phyloP scores from a whole-genome alignment of 352 stramenopile genomes.

The Peronosclerospora sorghi region DNA sequence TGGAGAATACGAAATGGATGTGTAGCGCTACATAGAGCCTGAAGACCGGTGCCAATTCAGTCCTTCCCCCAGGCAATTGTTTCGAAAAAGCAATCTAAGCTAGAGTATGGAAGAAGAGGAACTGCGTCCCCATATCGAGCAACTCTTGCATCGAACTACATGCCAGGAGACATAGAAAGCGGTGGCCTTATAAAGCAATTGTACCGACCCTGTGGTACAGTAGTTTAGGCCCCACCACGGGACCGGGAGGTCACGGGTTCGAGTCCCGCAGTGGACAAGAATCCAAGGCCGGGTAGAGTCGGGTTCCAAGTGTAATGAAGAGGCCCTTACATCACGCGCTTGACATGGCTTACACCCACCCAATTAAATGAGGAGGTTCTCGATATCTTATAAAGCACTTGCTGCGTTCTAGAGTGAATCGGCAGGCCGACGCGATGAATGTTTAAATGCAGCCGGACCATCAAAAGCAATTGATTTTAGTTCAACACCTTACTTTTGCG shows the following conservation, averaged over 20 bases:
- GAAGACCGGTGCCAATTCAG: conserved; percentile 56
- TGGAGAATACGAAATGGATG: conserved; percentile 1
- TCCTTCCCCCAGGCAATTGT: conserved; percentile 44
- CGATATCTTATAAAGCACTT: no score
- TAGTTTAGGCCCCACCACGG: no score
- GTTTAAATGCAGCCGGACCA: conserved; percentile 24
- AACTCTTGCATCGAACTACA: not conserved
- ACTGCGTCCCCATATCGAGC: conserved; percentile 16
- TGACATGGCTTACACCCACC: no score
- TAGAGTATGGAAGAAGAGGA: conserved; percentile 26
- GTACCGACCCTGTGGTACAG: no score
- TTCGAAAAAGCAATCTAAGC: conserved; percentile 34
- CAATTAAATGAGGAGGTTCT: no score
- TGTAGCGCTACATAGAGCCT: conserved; percentile 36
- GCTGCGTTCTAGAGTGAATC: conserved; percentile 22
- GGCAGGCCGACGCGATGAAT: conserved; percentile 30
- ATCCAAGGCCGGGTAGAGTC: no score
- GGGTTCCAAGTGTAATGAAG: no score
- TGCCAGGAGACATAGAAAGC: not conserved
- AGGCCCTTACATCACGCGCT: no score
- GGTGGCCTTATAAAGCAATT: conserved; percentile 8
- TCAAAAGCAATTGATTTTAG: conserved; percentile 15
- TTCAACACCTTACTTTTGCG: conserved; percentile 1
- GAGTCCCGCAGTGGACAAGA: no score
- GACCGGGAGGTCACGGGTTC: no score